Conservation (phyloP, 2,329 filamentous ascomycete species). For the Fusarium armeniacum region DNA sequence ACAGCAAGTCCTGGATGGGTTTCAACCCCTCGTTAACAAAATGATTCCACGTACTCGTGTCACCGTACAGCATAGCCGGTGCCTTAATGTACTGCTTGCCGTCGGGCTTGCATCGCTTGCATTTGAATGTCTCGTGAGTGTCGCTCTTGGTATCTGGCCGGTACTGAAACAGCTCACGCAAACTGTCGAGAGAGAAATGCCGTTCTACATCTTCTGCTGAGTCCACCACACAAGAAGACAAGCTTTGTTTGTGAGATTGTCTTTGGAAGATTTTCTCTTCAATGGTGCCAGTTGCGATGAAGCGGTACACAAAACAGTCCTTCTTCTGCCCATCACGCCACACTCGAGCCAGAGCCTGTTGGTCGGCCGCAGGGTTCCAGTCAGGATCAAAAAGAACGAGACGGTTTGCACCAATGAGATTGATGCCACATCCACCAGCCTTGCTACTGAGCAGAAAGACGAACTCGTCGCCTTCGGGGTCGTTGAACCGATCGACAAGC, state of each 20-base stretch:
- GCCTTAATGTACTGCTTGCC: slow-evolving; percentile 91
- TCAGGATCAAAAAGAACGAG: slow-evolving; percentile 96
- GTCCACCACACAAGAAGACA: slow-evolving; percentile 97
- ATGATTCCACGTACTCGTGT: slow-evolving; percentile 99
- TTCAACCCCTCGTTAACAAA: slow-evolving; percentile 85
- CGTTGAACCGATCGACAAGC: slow-evolving; percentile 97
- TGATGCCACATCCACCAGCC: slow-evolving; percentile 95
- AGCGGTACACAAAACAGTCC: slow-evolving; percentile 99
- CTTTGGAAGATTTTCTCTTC: slow-evolving; percentile 99
- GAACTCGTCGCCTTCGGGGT: slow-evolving; percentile 90
- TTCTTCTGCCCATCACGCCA: slow-evolving; percentile 99
- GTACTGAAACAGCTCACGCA: slow-evolving; percentile 96
- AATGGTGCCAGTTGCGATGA: slow-evolving; percentile 97
- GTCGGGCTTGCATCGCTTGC: slow-evolving; percentile 91
- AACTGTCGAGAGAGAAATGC: slow-evolving; percentile 91
- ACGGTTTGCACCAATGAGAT: slow-evolving; percentile 93
- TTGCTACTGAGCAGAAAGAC: slow-evolving; percentile 97
- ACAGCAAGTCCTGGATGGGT: slow-evolving; percentile 88
- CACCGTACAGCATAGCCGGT: slow-evolving; percentile 94
- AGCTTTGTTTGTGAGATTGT: slow-evolving; percentile 96
- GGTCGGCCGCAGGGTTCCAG: slow-evolving; percentile 98
- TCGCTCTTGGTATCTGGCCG: slow-evolving; percentile 87
- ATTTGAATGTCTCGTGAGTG: slow-evolving; percentile 99
- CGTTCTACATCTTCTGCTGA: slow-evolving; percentile 96
- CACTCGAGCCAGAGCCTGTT: slow-evolving; percentile 95